Conservation (phyloP, 2,329 filamentous ascomycete species). For the Cercospora sesami region DNA sequence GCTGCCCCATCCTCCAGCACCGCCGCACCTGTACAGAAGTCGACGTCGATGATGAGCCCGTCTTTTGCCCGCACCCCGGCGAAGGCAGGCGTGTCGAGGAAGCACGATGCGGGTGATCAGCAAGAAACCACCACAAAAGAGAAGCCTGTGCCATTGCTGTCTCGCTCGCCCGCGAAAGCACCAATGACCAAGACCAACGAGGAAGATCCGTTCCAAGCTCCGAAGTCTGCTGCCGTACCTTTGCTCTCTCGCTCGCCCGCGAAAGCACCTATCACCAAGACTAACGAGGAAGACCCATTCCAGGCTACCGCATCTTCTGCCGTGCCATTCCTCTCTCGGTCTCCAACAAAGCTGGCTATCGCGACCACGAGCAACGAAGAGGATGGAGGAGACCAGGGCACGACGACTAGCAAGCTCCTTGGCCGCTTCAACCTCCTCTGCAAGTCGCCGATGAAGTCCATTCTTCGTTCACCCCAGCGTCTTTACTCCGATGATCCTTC, state of each 20-base stretch:
- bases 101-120: neutral
- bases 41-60: constrained; percentile 25
- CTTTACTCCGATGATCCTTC: constrained; percentile 60
- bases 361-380: constrained; percentile 6
- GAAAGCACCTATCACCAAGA: constrained; percentile 31
- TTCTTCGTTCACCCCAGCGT: constrained; percentile 61
- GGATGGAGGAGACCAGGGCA: constrained; percentile 36
- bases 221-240: constrained; percentile 19
- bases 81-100: constrained; percentile 22
- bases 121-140: constrained; percentile 9
- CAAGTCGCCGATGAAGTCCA: constrained; percentile 60
- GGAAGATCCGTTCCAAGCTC: constrained; percentile 18
- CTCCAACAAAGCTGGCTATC: constrained; percentile 35
- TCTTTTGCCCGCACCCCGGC: constrained; percentile 34
- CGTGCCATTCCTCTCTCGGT: constrained; percentile 38
- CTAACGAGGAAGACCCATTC: constrained; percentile 19
- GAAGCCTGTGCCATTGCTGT: constrained; percentile 32
- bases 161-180: constrained; percentile 35
- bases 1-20: neutral
- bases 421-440: constrained; percentile 52
- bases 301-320: constrained; percentile 14
- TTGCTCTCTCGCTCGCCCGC: constrained; percentile 34
- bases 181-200: constrained; percentile 25
- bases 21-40: constrained; percentile 16
- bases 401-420: constrained; percentile 40